Base-by-base conservation (phyloP, 306 rosid genomes). In the Astragalus membranaceus region DNA sequence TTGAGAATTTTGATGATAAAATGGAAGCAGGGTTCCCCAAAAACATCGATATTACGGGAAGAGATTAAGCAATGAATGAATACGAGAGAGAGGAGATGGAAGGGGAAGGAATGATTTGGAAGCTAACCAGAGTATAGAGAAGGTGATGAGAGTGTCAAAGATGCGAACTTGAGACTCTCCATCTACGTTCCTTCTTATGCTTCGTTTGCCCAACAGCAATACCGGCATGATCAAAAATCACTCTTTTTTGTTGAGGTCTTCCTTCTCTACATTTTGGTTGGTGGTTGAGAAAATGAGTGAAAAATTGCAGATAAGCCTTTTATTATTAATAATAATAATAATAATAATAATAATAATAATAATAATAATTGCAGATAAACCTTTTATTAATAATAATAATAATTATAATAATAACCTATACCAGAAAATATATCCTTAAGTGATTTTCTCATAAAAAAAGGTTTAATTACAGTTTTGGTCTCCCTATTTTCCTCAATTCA, bases 101-200 rank as follows among this genome's bases (percentile, higher is more conserved):
- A 20, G 23, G 9, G 26, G 16, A 20, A 36, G 35, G 36, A 58
- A 26, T 2, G 52, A 47, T 12, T 32, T 42, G 48, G 67, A 65
- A 69, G 57, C 32, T 73, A 61, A 69, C 72, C 72, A 20, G 64
- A 51, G 73, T 36, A 64, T 30, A 3, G 73, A 68, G 73, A 56
- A 47, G 79, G 10, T 29, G 70, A 36, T 50, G 67, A 51, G 2
- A 17, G 49, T 2, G 78, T 4, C 17, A 64, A 71, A 59, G 69
- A 75, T 77, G 53, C 70, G 9, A 75, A 54, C 56, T 67, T 79
- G 70, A 71, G 37, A 63, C 37, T 48, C 48, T 66, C 81, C 83
- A 60, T 67, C 53, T 29, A 29, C 32, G 67, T 70, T 58, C 35
- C 30, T 26, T 26, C 2, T 49, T 14, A 9, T 56, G 51, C 61